Base-by-base conservation (phyloP, 208 protist genomes). In the Acanthamoeba sp. region DNA sequence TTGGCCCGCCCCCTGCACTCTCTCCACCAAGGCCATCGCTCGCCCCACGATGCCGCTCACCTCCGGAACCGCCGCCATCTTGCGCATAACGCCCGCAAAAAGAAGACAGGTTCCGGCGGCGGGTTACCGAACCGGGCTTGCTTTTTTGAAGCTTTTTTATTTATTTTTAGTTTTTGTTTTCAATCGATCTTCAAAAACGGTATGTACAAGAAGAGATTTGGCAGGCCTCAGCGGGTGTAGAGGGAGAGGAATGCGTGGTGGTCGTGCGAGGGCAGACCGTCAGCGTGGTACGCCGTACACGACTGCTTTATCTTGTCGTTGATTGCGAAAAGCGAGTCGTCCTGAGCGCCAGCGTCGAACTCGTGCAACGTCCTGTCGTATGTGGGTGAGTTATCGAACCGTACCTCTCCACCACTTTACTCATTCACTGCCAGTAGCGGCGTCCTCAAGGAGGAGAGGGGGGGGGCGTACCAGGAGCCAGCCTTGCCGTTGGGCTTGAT, bases 401-500 rank as follows among this genome's bases (percentile, higher is more conserved):
- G 80, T 59, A 22, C 10, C 36, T 52, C 34, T 24, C 38, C 10
- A 12, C 0, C 1, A 73, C 4, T 16, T 1, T 24, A 73, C n/a
- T 76, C 1, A 34, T 2, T 34, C 29, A 36, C 10, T 55, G 59
- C 22, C 6, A 22, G 27, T 32, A 32, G 27, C 9, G 69, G 38
- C 27, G n/a, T n/a, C n/a, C n/a, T n/a, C n/a, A n/a, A n/a, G n/a
- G n/a, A n/a, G n/a, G n/a, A n/a, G n/a, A n/a, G 32, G 32, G 34
- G 64, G 9, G 34, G 32, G 45, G 20, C 0, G 24, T 57, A 91
- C 85, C 85, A 91, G 5, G 85, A 91, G 64, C 85, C 85, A 22
- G 57, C 57, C 62, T 91, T 91, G 52, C 62, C 85, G 42, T 91
- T 91, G 55, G 85, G 85, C 85, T 91, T 91, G 45, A 91, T 91